phyloP scores from a whole-genome alignment of 2,329 filamentous ascomycete species.

The Talaromyces sp. region DNA sequence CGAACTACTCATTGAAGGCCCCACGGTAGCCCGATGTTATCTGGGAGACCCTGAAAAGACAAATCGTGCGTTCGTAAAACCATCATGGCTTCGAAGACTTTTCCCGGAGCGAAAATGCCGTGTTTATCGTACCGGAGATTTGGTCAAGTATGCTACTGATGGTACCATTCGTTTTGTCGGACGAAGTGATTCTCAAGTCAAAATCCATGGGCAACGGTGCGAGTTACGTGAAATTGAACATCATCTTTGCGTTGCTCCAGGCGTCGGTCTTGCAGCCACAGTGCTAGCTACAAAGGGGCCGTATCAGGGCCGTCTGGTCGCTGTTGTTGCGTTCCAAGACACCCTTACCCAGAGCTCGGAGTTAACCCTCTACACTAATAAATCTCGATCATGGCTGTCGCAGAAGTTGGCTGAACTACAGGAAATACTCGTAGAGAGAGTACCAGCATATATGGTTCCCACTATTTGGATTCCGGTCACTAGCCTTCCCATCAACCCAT shows the following conservation, averaged over 20 bases:
- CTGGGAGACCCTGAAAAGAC: slow-evolving; percentile 41
- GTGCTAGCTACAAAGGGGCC: no score
- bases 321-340: not conserved
- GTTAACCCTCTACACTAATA: no score
- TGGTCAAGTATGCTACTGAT: not conserved
- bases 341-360: not conserved
- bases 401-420: no score
- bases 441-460: no score
- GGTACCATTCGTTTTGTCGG: not conserved
- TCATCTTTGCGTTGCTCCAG: not conserved
- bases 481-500: no score
- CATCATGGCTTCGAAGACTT: not conserved
- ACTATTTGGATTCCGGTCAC: no score
- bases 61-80: slow-evolving; percentile 22
- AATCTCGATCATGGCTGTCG: no score
- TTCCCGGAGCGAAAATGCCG: no score
- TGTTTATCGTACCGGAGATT: slow-evolving; percentile 1
- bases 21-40: slow-evolving; percentile 43
- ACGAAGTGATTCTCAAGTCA: not conserved
- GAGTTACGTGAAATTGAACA: not conserved
- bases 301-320: not conserved
- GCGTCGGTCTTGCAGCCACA: not conserved
- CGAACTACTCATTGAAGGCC: slow-evolving; percentile 42
- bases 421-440: no score
- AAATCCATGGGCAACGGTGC: not conserved